These are phyloP conservation scores for Chytridium lagenaria DNA, from an alignment of 371 early-diverging fungal species.

Conservation along the genomic window DNA sequence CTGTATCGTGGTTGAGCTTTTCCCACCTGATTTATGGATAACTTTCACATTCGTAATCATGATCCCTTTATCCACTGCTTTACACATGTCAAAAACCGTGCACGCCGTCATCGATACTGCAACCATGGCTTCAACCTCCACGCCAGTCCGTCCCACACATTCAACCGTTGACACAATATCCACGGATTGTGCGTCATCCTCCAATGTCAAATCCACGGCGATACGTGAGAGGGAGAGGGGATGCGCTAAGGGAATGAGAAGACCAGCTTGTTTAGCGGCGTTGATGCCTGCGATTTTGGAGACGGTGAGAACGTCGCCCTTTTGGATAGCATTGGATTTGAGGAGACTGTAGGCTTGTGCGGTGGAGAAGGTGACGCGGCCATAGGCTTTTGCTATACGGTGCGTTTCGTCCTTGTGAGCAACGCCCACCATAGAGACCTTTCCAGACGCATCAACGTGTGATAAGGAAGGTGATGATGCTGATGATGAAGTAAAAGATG, in stretches of 20 bases:
- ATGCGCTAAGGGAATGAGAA: conserved; percentile 89
- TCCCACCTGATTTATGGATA: conserved; percentile 80
- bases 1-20: conserved; percentile 44
- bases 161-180: conserved; percentile 65
- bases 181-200: conserved; percentile 32
- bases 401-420: conserved; percentile 67
- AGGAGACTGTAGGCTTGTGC: conserved; percentile 66
- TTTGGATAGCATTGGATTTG: conserved; percentile 60
- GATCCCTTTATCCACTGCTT: conserved; percentile 51
- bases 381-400: conserved; percentile 77
- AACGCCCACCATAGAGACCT: conserved; percentile 87
- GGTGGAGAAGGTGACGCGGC: conserved; percentile 67
- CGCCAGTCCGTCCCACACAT: conserved; percentile 87
- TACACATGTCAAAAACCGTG: conserved; percentile 85
- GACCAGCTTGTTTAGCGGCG: conserved; percentile 85
- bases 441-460: conserved; percentile 69
- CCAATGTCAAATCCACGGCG: conserved; percentile 52
- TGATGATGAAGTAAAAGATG: too few relatives aligned
- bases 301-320: conserved; percentile 88
- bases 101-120: conserved; percentile 79
- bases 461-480: conserved; percentile 54
- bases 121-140: conserved; percentile 91
- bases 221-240: conserved; percentile 79
- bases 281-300: conserved; percentile 92
- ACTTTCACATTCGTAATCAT: conserved; percentile 67